Evolutionary conservation across 2,329 filamentous ascomycete genomes (phyloP).

Genomic region (Pseudogymnoascus sp.): DNA sequence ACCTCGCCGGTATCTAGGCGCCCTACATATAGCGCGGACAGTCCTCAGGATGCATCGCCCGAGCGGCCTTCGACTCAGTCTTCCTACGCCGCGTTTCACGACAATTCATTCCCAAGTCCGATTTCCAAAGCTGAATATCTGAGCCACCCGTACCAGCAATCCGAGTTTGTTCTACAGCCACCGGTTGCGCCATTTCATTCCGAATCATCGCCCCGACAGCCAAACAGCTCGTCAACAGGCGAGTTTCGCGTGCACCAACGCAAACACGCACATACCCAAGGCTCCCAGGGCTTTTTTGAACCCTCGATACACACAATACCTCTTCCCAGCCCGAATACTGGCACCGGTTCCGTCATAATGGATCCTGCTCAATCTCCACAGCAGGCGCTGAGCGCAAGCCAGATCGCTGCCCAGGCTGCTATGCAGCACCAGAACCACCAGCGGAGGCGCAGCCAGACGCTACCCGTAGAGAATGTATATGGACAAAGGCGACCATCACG

Average conservation of each 20-base stretch:
- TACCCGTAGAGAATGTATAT: conserved; percentile 43
- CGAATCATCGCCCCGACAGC: conserved; percentile 38
- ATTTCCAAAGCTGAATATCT: not conserved
- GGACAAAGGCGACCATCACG: conserved; percentile 27
- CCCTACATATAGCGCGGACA: not conserved
- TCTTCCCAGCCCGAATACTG: conserved; percentile 37
- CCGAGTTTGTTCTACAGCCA: not conserved
- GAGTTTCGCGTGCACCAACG: conserved; percentile 43
- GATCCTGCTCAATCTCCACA: conserved; percentile 24
- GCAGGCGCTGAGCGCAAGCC: conserved; percentile 52
- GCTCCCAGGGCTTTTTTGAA: conserved; percentile 70
- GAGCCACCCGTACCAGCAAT: not conserved
- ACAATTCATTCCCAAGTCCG: not conserved
- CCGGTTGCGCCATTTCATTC: not conserved
- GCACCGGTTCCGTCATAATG: conserved; percentile 29
- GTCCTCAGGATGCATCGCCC: conserved; percentile 3
- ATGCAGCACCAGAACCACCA: conserved; percentile 50
- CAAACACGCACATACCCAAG: conserved; percentile 66
- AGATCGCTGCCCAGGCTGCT: conserved; percentile 73
- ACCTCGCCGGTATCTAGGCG: not conserved
- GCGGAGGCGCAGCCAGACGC: conserved; percentile 67
- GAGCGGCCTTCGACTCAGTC: not conserved
- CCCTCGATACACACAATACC: conserved; percentile 59
- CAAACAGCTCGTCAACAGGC: conserved; percentile 29
- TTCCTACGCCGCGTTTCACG: not conserved